These are phyloP conservation scores for Graphilbum sp. DNA, from an alignment of 2,329 filamentous ascomycete species.

Conservation along the genomic window DNA sequence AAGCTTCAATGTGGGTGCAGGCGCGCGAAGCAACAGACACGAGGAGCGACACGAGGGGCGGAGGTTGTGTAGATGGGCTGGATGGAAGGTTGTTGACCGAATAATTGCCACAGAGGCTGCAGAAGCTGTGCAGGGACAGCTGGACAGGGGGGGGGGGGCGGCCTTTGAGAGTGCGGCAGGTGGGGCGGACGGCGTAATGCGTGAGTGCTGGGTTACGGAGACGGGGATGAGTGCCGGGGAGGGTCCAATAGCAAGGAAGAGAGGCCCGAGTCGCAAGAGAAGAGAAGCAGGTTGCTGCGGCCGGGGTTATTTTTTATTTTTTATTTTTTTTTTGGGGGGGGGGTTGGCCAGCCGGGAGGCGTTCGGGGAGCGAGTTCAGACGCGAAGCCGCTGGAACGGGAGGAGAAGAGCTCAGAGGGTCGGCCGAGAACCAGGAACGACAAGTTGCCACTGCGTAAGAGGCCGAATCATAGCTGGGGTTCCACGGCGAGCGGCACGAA, in stretches of 20 bases:
- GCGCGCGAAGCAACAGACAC: neutral
- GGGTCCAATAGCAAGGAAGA: too few relatives aligned
- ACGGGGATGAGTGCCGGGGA: too few relatives aligned
- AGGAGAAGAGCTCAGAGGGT: neutral
- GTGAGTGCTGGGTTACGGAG: too few relatives aligned
- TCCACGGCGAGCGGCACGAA: too few relatives aligned
- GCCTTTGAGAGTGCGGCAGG: neutral
- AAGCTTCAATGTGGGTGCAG: too few relatives aligned
- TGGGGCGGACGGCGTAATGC: too few relatives aligned
- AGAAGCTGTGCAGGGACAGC: neutral
- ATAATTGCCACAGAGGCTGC: neutral
- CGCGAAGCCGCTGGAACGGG: neutral
- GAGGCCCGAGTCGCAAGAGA: neutral
- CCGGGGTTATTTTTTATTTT: neutral
- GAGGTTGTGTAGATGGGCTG: neutral
- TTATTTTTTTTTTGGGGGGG: too few relatives aligned
- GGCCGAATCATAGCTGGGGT: slow-evolving; percentile 7
- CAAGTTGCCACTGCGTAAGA: slow-evolving; percentile 4
- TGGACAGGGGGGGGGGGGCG: neutral
- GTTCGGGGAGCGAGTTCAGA: too few relatives aligned
- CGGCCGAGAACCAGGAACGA: neutral
- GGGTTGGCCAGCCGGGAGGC: neutral
- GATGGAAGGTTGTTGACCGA: neutral
- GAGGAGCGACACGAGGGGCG: neutral
- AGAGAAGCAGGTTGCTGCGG: neutral